A percentile compares a stretch with the other conserved stretches of the same genome.
phyloP scores from a whole-genome alignment of 164 flowering plant species.

The Nelumbo lutea region DNA sequence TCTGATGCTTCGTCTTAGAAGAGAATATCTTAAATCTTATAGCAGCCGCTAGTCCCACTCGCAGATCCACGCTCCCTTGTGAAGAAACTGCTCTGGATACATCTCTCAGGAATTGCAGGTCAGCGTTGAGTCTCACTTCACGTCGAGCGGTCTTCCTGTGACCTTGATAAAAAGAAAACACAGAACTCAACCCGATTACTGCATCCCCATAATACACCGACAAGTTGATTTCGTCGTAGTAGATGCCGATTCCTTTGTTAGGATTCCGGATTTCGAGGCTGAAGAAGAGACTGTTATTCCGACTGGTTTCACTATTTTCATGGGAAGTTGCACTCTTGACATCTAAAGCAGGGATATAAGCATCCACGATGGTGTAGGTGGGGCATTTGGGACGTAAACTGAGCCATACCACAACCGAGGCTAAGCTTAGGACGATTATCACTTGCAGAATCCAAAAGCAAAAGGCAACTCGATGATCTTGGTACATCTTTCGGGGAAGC shows the following conservation, averaged over 20 bases:
- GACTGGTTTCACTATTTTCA: not conserved
- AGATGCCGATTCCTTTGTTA: constrained; percentile 16
- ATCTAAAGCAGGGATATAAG: constrained; percentile 7
- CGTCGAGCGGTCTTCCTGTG: constrained; percentile 9
- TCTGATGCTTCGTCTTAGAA: constrained; percentile 16
- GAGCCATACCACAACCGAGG: constrained; percentile 16
- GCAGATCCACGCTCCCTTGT: constrained; percentile 2
- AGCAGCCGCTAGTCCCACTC: constrained; percentile 11
- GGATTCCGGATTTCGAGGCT: constrained; percentile 22
- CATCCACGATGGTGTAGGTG: constrained; percentile 5
- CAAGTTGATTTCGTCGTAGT: constrained; percentile 7
- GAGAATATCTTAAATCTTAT: constrained; percentile 16
- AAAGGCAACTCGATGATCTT: not conserved
- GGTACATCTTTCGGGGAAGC: not conserved
- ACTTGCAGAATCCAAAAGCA: constrained; percentile 21
- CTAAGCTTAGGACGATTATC: constrained; percentile 14
- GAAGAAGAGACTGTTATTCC: constrained; percentile 12
- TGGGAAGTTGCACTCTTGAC: constrained; percentile 3
- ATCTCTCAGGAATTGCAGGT: constrained; percentile 3
- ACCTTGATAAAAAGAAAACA: constrained; percentile 14
- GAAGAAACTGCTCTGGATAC: not conserved
- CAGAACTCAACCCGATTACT: constrained; percentile 3
- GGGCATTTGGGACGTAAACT: constrained; percentile 21
- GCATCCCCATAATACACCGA: constrained; percentile 4
- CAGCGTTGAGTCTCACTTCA: not conserved